These are phyloP conservation scores for Lenzites betulinus DNA, from an alignment of 768 basidiomycete species.

Conservation along the genomic window DNA sequence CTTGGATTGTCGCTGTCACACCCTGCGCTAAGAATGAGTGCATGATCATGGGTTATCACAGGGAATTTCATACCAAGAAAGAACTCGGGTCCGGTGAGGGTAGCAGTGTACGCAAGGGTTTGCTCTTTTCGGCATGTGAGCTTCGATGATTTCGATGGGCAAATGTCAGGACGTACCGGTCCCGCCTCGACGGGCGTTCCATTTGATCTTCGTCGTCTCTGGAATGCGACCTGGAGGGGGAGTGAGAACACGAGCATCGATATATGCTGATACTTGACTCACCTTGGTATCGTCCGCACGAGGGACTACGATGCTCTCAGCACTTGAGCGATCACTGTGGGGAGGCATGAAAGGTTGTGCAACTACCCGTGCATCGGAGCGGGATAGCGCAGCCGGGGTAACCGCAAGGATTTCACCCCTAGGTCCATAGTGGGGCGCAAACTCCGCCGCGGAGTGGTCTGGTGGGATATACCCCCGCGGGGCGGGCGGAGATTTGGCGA, in stretches of 20 bases:
- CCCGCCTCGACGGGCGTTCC: no score
- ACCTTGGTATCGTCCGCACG: neutral
- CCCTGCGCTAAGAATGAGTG: neutral
- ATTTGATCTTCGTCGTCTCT: no score
- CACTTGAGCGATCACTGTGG: neutral
- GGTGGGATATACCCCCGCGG: neutral
- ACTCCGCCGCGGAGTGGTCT: neutral
- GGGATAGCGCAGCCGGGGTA: neutral
- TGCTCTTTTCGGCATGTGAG: no score
- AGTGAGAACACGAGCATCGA: neutral
- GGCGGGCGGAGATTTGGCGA: neutral
- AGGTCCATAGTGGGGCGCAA: conserved; percentile 7
- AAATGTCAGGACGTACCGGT: no score
- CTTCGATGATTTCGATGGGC: no score
- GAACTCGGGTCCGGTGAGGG: neutral
- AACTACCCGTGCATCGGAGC: neutral
- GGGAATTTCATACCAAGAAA: no score
- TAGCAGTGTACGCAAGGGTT: neutral
- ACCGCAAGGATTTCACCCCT: conserved; percentile 1
- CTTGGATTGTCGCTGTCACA: neutral
- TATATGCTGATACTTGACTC: no score
- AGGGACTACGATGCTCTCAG: neutral
- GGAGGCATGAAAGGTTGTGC: neutral
- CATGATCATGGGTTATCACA: neutral
- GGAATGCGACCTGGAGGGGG: no score